These are phyloP conservation scores for Ilyonectria sp. DNA, from an alignment of 2,329 filamentous ascomycete species.

Conservation along the genomic window DNA sequence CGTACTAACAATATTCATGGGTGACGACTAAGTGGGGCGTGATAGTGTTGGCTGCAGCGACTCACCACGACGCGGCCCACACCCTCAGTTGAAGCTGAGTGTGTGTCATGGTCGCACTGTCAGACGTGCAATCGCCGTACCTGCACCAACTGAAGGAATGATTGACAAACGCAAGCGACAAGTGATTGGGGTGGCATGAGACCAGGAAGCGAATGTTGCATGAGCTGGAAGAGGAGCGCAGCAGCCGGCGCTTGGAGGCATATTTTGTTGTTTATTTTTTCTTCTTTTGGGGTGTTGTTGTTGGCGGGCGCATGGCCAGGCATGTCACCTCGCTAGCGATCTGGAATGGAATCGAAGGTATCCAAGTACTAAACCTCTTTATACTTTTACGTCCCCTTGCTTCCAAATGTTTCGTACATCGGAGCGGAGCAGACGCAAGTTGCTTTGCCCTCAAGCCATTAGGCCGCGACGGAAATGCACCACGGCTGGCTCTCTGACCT, in stretches of 20 bases:
- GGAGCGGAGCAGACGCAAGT: constrained; percentile 19
- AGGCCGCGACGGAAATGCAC: constrained; percentile 22
- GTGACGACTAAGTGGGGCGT: constrained; percentile 36
- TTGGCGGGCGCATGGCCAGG: neutral
- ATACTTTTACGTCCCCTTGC: constrained; percentile 37
- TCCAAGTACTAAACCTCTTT: constrained; percentile 32
- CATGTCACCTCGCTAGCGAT: constrained; percentile 25
- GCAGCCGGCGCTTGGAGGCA: constrained; percentile 3
- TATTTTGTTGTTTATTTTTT: constrained; percentile 15
- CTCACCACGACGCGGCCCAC: constrained; percentile 37
- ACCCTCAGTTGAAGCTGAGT: constrained; percentile 38
- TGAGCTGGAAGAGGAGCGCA: constrained; percentile 12
- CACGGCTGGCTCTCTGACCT: constrained; percentile 18
- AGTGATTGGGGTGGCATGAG: constrained; percentile 36
- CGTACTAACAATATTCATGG: constrained; percentile 37
- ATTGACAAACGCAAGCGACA: constrained; percentile 33
- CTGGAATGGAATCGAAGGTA: constrained; percentile 26
- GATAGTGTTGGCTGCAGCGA: constrained; percentile 42
- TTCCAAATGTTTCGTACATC: constrained; percentile 5
- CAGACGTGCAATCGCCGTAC: constrained; percentile 40
- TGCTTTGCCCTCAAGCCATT: constrained; percentile 32
- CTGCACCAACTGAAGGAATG: constrained; percentile 38
- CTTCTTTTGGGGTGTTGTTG: constrained; percentile 12
- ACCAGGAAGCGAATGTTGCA: constrained; percentile 24
- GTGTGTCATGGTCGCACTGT: constrained; percentile 44